Base-by-base conservation (phyloP, 345 rosid genomes). In the Gossypium thurberi region DNA sequence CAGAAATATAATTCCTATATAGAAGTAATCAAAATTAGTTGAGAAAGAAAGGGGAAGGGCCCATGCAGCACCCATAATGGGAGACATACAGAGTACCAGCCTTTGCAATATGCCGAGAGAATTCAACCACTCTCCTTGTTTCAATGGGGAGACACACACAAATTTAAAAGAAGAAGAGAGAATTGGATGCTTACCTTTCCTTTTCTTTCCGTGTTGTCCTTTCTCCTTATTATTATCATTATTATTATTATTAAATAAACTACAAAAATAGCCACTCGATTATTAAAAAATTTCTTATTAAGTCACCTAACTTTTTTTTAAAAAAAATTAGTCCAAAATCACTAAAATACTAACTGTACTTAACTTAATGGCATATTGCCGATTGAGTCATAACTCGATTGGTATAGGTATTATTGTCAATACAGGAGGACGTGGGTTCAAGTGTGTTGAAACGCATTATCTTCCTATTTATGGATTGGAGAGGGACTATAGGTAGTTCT, bases 61-160 rank as follows among this genome's bases (percentile, higher is more conserved):
- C 91, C 91, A 87, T 79, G 80, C 80, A 81, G 75, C 81, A 78
- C 83, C 87, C 85, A 84, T 78, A 46, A 83, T 70, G 85, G 85
- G 89, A 78, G 84, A 82, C 86, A 80, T 74, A 78, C 74, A 60
- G 74, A 59, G 1, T 3, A 14, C 53, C n/a, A 70, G 42, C 65
- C 79, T 26, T 26, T 13, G 10, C 64, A 26, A 50, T 50, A 25
- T 59, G 40, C 42, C 42, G 10, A 59, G 64, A 59, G 43, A 59
- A 13, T 59, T 26, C 42, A n/a, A 59, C 50, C 50, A 46, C 50
- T 10, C 50, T 46, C 50, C 0, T 12, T 46, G 13, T 8, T 46
- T 46, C 50, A 10, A 2, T 10, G 2, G 50, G 33, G 2, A 57
- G 2, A 57, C 9, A 23, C 2, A 10, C 15, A 7, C 42, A 60